A percentile compares a stretch with the other conserved stretches of the same genome.
These are phyloP conservation scores for Candida frijolesensis DNA, from an alignment of 1,139 yeast genomes.

Conservation along the genomic window DNA sequence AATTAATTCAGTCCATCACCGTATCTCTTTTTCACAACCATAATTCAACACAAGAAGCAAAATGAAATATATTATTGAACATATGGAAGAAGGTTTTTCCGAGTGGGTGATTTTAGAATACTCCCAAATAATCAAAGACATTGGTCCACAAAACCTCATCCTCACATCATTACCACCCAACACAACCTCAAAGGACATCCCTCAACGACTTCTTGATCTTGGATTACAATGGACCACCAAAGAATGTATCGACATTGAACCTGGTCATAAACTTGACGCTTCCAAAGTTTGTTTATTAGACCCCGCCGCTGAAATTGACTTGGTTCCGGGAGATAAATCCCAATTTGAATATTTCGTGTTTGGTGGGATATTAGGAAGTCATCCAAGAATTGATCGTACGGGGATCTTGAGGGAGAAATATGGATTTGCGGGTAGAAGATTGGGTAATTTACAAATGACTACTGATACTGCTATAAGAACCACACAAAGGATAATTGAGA, in stretches of 20 bases:
- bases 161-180: slow-evolving; percentile 74
- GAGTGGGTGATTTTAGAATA: slow-evolving; percentile 95
- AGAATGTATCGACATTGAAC: slow-evolving; percentile 59
- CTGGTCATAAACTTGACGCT: slow-evolving; percentile 35
- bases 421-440: slow-evolving; percentile 81
- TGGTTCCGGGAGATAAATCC: slow-evolving; percentile 66
- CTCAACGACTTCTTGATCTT: slow-evolving; percentile 55
- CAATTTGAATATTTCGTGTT: slow-evolving; percentile 85
- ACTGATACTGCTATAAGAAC: slow-evolving; percentile 97
- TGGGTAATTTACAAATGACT: slow-evolving; percentile 92
- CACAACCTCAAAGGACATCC: slow-evolving; percentile 67
- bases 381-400: slow-evolving; percentile 95
- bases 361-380: slow-evolving; percentile 96
- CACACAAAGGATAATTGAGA: slow-evolving; percentile 72
- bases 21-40: neutral
- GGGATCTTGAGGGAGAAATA: slow-evolving; percentile 79
- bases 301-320: slow-evolving; percentile 78
- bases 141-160: slow-evolving; percentile 74
- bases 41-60: neutral
- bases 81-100: slow-evolving; percentile 96
- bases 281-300: slow-evolving; percentile 79
- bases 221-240: slow-evolving; percentile 83
- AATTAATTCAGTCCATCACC: neutral
- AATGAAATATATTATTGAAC: slow-evolving; percentile 93
- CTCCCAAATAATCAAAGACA: slow-evolving; percentile 75